Conservation (phyloP, 1,139 yeast genomes). For the Yarrowia galli region DNA sequence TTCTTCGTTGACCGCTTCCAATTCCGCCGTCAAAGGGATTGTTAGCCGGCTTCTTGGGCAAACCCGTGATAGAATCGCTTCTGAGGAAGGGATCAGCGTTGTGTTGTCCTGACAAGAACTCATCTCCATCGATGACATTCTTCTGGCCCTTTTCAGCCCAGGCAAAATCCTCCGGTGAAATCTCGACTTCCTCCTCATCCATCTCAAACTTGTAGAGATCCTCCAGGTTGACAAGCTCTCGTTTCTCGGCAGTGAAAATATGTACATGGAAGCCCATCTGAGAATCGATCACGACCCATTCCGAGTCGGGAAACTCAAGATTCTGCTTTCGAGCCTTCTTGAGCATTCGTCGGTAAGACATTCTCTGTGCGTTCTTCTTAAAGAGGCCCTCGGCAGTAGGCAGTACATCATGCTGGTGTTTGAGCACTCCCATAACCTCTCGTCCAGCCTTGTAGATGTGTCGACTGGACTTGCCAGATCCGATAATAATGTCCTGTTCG, state of each 20-base stretch:
- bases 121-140: conserved; percentile 27
- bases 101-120: conserved; percentile 10
- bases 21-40: conserved; percentile 29
- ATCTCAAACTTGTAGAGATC: conserved; percentile 57
- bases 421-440: conserved; percentile 60
- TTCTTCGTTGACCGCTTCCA: conserved; percentile 26
- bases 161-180: conserved; percentile 42
- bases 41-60: conserved; percentile 22
- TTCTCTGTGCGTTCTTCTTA: conserved; percentile 64
- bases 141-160: conserved; percentile 35
- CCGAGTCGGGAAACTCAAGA: conserved; percentile 42
- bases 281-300: conserved; percentile 82
- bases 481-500: conserved; percentile 49
- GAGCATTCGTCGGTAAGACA: conserved; percentile 67
- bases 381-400: conserved; percentile 77
- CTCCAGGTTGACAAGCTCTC: conserved; percentile 74
- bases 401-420: conserved; percentile 53
- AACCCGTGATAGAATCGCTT: conserved; percentile 3
- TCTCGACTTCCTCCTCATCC: conserved; percentile 36
- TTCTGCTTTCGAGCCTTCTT: conserved; percentile 61
- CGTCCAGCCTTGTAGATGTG: conserved; percentile 77
- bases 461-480: conserved; percentile 79
- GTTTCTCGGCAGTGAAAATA: conserved; percentile 71
- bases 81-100: conserved; percentile 8
- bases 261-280: conserved; percentile 69